Conservation (phyloP, 2,329 filamentous ascomycete species). For the Xylariales sp. region DNA sequence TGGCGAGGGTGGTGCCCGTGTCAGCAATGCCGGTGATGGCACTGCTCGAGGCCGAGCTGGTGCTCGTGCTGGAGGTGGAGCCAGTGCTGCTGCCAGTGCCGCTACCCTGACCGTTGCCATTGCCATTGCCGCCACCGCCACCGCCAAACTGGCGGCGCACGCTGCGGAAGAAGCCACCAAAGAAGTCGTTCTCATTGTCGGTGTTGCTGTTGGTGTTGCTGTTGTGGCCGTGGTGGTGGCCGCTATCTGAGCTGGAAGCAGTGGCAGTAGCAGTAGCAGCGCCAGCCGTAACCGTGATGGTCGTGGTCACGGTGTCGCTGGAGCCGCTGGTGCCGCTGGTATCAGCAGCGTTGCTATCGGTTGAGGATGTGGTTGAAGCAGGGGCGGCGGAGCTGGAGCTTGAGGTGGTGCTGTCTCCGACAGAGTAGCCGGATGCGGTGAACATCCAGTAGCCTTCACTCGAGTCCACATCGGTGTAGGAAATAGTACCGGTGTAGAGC, state of each 20-base stretch:
- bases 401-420: slow-evolving; percentile 18
- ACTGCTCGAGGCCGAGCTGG: slow-evolving; percentile 6
- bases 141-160: no score
- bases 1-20: slow-evolving; percentile 57
- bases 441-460: slow-evolving; percentile 28
- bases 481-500: slow-evolving; percentile 20
- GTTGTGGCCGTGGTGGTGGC: no score
- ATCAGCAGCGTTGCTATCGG: background rate
- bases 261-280: background rate
- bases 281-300: background rate
- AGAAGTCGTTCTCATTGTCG: background rate
- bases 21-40: slow-evolving; percentile 45
- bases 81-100: background rate
- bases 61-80: background rate
- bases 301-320: background rate
- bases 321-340: no score
- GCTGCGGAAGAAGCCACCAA: no score
- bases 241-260: background rate
- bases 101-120: no score
- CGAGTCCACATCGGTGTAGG: slow-evolving; percentile 21
- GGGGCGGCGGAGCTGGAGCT: no score
- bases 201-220: background rate
- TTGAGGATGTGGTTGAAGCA: background rate
- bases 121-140: no score
- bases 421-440: slow-evolving; percentile 17